Conservation (phyloP, 768 basidiomycete genomes). For the Calocera viscosa region DNA sequence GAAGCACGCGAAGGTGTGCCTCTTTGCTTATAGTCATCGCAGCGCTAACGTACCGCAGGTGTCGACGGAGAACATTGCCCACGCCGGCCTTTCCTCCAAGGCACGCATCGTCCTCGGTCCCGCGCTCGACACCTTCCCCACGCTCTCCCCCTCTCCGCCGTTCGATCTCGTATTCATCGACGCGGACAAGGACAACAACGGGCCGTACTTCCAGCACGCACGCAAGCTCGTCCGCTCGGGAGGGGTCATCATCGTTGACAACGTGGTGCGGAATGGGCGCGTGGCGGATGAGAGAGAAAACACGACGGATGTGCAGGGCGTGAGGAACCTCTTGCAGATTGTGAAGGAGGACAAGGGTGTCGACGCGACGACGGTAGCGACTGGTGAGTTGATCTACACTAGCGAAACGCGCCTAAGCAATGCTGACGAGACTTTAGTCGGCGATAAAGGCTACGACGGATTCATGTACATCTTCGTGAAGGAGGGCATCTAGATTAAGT, state of each 20-base stretch:
- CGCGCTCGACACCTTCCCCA: slow-evolving; percentile 39
- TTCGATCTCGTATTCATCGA: slow-evolving; percentile 65
- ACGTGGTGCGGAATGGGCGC: slow-evolving; percentile 21
- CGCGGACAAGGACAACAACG: slow-evolving; percentile 49
- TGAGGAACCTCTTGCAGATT: neutral
- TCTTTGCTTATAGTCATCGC: neutral
- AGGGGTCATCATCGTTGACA: slow-evolving; percentile 39
- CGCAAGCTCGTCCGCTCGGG: slow-evolving; percentile 48
- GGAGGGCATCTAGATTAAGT: neutral
- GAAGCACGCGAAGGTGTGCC: slow-evolving; percentile 23
- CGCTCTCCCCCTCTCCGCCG: slow-evolving; percentile 35
- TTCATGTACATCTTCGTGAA: slow-evolving; percentile 1
- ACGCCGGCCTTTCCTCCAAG: slow-evolving; percentile 40
- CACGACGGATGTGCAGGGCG: neutral
- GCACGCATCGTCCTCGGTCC: slow-evolving; percentile 39
- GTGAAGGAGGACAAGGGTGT: slow-evolving; percentile 1
- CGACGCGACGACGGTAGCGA: neutral
- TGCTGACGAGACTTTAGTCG: neutral
- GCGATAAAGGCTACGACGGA: slow-evolving; percentile 1
- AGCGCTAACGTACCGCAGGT: slow-evolving; percentile 30
- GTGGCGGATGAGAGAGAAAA: neutral
- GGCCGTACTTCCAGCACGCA: slow-evolving; percentile 45
- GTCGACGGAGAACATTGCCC: slow-evolving; percentile 44
- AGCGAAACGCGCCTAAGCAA: neutral
- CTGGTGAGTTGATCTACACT: neutral